Conservation (phyloP, 441 rosid species). For the Metrosideros polymorpha region DNA sequence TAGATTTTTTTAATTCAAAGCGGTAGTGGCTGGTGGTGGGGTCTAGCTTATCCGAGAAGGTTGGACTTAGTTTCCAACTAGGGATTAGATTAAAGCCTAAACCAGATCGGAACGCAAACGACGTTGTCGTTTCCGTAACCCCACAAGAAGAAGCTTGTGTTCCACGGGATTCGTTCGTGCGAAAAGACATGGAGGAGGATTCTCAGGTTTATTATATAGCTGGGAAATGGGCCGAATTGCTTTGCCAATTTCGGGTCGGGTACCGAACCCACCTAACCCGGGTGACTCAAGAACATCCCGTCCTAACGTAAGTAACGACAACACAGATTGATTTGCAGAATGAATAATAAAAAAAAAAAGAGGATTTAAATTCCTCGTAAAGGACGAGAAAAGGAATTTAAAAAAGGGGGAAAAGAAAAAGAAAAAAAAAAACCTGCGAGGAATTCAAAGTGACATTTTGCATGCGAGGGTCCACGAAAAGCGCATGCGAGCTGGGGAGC, state of each 20-base stretch:
- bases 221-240: no score
- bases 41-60: background rate
- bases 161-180: no score
- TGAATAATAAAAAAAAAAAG: background rate
- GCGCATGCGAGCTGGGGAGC: background rate
- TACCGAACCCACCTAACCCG: background rate
- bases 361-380: background rate
- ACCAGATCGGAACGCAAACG: background rate
- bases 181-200: no score
- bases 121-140: background rate
- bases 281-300: no score
- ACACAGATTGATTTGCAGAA: background rate
- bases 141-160: no score
- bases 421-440: background rate
- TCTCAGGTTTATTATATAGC: no score
- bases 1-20: background rate
- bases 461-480: background rate
- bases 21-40: background rate
- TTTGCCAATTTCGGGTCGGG: background rate
- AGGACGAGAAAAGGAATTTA: background rate
- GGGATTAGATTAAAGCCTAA: background rate
- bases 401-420: background rate
- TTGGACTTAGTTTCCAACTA: background rate
- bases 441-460: background rate
- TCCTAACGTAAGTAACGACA: background rate